Base-by-base conservation (phyloP, 371 early-diverging fungal genomes). In the Phascolomyces articulosus region DNA sequence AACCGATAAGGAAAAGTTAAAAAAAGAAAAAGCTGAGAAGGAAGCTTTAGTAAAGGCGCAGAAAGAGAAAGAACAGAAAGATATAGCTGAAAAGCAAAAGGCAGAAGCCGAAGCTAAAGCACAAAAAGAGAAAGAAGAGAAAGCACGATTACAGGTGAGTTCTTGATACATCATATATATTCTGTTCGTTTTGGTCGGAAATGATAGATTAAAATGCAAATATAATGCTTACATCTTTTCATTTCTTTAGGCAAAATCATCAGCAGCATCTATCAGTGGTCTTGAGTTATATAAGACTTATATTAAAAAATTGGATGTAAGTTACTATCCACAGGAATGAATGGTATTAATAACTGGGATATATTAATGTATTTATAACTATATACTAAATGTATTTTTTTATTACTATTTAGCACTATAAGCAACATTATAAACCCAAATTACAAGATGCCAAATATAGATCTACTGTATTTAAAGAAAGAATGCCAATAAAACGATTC, bases 251-350 rank as follows among this genome's bases (percentile, higher is more conserved):
- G 53, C 62, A 65, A 54, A 69, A 59, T 69, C 72, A 13, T 34
- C 61, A 3, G 66, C 72, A 1, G 58, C 62, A 15, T 81, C 77
- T 18, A 53, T 60, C 18, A 48, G 62, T 57, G 82, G 78, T 2
- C 21, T 73, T n/a, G 63, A 77, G 62, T 72, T 75, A 51, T 75
- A 75, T 56, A 51, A 75, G n/a, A 38, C 71, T 47, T 78, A 74
- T 24, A 72, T 58, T 29, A 62, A 55, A 27, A 67, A 59, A 27
- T 63, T 78, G n/a, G 64, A 69, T 23, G 69, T 70, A 64, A 55
- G 71, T 64, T 40, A 48, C 29, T 1, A 26, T 48, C 10, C 28
- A 34, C 18, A 15, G 21, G 10, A 4, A 57, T 4, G 18, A 31
- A 34, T 15, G 29, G n/a, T 48, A 15, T 6, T 13, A 53, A 51